A percentile compares a stretch with the other conserved stretches of the same genome.
These are phyloP conservation scores for Solanum clarkiae DNA, from an alignment of 257 asterid genomes.

Conservation along the genomic window DNA sequence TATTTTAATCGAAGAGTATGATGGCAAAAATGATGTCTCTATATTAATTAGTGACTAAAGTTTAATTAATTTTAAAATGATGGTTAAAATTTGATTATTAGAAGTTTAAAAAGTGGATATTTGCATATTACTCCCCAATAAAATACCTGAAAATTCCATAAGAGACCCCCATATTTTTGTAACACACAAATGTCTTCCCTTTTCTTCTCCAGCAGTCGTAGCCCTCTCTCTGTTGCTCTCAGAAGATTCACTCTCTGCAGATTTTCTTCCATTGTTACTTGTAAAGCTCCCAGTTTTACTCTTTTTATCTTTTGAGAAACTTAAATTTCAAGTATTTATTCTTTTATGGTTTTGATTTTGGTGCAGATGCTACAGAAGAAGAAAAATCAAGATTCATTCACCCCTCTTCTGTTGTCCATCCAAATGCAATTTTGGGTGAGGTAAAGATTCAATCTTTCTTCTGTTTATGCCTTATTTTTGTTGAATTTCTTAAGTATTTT, in stretches of 20 bases:
- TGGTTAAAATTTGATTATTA: background rate
- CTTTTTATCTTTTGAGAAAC: background rate
- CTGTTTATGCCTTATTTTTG: background rate
- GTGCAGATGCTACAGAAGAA: conserved; percentile 37
- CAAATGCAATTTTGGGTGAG: conserved; percentile 67
- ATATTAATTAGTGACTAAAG: background rate
- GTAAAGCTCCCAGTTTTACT: conserved; percentile 7
- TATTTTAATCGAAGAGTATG: background rate
- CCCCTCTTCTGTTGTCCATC: conserved; percentile 72
- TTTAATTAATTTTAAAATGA: background rate
- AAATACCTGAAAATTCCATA: background rate
- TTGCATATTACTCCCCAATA: background rate
- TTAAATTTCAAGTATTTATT: background rate
- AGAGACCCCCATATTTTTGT: background rate
- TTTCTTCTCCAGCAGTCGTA: conserved; percentile 4
- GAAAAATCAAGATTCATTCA: conserved; percentile 37
- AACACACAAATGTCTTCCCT: conserved; percentile 19
- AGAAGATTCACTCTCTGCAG: conserved; percentile 16
- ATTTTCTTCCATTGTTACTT: conserved; percentile 31
- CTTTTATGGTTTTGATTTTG: background rate
- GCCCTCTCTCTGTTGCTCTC: conserved; percentile 16
- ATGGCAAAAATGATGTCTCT: background rate
- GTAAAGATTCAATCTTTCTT: conserved; percentile 13
- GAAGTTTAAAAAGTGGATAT: background rate
- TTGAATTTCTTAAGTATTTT: background rate